Evolutionary conservation across 2,329 filamentous ascomycete genomes (phyloP), one percentile per base, ranked within the genome.

Genomic region (Botrytis tulipae): DNA sequence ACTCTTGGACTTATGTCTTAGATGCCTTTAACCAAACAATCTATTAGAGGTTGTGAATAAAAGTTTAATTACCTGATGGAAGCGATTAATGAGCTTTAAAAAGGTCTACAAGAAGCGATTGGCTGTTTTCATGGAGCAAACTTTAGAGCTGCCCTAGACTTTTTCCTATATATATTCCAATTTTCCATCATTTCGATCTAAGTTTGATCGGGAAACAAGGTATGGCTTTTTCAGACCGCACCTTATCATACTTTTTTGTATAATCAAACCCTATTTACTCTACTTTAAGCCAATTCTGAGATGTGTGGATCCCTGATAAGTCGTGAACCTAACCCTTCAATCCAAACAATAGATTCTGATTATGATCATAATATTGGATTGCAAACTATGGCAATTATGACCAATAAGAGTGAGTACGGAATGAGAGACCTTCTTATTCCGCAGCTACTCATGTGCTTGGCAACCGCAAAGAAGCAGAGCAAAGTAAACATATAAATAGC

Each of bases 11-110:
- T 51, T 51, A 51, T n/a, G 48, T 51, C 48, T 51, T 51, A 0
- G 48, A 51, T 51, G 48, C 48, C 0, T 51, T 3, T 51, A 51
- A 51, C 48, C 48, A 51, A 51, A 14, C 48, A 16, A 7, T 51
- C 0, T 51, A 51, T n/a, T 51, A 51, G 25, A 51, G 4, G 12
- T 4, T 51, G 1, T n/a, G 1, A 7, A 3, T 7, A 51, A n/a
- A 5, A n/a, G 25, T n/a, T n/a, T 0, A n/a, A 51, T 51, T 3
- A 1, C 4, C 22, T 3, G 25, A 51, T n/a, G 25, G 25, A 51
- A 25, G 10, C 1, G 12, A 51, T 4, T 14, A 6, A 0, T n/a
- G 1, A n/a, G 22, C 44, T 22, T 4, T 46, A 2, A 46, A 9
- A 22, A 22, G 20, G 44, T 46, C 18, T 46, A 9, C 20, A 22